Evolutionary conservation across 192 early-diverging fungal species (phyloP).

Genomic region (Linnemannia schmuckeri): DNA sequence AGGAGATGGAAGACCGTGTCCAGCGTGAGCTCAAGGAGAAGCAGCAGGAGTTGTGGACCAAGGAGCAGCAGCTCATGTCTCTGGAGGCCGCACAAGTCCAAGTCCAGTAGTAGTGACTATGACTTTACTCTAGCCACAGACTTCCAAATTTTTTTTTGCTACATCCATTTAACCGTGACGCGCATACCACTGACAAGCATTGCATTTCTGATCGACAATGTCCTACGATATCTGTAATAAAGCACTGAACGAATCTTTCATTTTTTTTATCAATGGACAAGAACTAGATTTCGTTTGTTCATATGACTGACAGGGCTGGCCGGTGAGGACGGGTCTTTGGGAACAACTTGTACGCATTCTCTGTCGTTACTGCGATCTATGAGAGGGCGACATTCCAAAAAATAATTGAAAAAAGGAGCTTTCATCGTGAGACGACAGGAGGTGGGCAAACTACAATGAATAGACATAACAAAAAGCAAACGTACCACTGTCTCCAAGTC

Average conservation of each 20-base stretch:
- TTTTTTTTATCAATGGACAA: too few relatives aligned
- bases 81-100: conserved; percentile 63
- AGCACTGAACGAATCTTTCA: too few relatives aligned
- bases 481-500: conserved; percentile 64
- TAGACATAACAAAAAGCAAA: neutral
- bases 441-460: neutral
- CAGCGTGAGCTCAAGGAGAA: conserved; percentile 69
- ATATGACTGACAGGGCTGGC: conserved; percentile 27
- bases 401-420: neutral
- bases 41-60: conserved; percentile 67
- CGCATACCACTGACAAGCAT: neutral
- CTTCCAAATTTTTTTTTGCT: conserved; percentile 1
- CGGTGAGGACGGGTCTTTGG: conserved; percentile 46
- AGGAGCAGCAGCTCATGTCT: conserved; percentile 67
- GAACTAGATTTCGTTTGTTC: neutral
- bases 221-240: too few relatives aligned
- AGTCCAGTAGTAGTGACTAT: conserved; percentile 27
- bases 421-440: neutral
- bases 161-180: neutral
- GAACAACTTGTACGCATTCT: conserved; percentile 58
- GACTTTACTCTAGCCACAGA: neutral
- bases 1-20: conserved; percentile 65
- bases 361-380: conserved; percentile 52
- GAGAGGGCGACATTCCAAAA: neutral
- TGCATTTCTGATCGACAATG: too few relatives aligned